Conservation (phyloP, 495 filamentous ascomycete species). For the Penicillium argentinense region DNA sequence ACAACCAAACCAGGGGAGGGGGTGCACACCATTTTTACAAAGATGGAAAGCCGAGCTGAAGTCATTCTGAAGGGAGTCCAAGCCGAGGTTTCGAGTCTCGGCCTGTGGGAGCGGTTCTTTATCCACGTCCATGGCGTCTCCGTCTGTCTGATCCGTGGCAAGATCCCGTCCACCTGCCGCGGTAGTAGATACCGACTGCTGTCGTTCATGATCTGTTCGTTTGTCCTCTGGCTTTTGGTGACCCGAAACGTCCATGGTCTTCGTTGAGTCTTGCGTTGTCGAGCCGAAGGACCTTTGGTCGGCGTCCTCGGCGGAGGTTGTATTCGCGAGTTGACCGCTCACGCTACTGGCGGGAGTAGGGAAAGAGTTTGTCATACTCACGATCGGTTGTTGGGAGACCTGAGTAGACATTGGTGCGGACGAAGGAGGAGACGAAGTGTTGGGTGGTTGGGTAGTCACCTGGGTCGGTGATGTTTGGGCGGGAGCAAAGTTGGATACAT, state of each 20-base stretch:
- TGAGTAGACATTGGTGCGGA: constrained; percentile 50
- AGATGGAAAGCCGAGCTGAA: constrained; percentile 50
- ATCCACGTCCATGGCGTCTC: constrained; percentile 44
- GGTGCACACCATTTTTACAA: constrained; percentile 52
- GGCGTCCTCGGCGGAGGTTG: constrained; percentile 32
- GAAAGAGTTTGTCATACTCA: constrained; percentile 46
- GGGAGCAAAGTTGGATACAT: constrained; percentile 48
- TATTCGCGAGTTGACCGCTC: constrained; percentile 32
- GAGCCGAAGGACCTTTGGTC: constrained; percentile 33
- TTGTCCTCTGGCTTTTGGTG: constrained; percentile 32
- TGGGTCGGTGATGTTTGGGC: constrained; percentile 47
- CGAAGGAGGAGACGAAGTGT: constrained; percentile 44
- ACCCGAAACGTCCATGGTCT: constrained; percentile 11
- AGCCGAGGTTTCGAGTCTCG: constrained; percentile 27
- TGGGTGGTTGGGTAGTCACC: constrained; percentile 41
- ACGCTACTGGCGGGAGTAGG: constrained; percentile 50
- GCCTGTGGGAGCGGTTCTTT: constrained; percentile 15
- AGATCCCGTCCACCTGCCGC: constrained; percentile 28
- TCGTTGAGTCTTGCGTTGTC: constrained; percentile 22
- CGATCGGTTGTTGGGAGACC: constrained; percentile 42
- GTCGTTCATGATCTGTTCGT: constrained; percentile 41
- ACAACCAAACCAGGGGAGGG: constrained; percentile 41
- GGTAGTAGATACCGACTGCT: constrained; percentile 12
- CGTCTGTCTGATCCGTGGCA: constrained; percentile 22
- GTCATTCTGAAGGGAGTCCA: constrained; percentile 48